These are phyloP conservation scores for Aspergillus sp. DNA, from an alignment of 2,329 filamentous ascomycete species.

Conservation along the genomic window DNA sequence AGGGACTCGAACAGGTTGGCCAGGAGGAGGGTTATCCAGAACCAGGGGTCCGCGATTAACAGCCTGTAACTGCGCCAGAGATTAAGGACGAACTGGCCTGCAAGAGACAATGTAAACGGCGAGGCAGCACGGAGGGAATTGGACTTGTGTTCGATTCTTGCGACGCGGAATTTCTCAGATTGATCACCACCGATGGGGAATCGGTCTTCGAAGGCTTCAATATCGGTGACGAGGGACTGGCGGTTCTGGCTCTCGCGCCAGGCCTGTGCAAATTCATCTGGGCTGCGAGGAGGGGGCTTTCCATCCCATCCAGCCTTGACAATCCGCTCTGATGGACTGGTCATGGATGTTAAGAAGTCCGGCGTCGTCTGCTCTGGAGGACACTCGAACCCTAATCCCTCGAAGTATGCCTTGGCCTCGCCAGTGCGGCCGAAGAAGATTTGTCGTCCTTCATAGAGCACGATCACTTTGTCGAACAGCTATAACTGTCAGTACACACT, in stretches of 20 bases:
- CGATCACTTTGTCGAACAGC: constrained; percentile 71
- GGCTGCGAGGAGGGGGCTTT: constrained; percentile 60
- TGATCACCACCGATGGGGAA: constrained; percentile 45
- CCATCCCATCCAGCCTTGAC: constrained; percentile 62
- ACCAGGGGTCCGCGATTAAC: too few relatives aligned
- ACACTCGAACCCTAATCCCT: constrained; percentile 68
- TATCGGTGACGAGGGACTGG: constrained; percentile 40
- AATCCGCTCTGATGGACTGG: constrained; percentile 62
- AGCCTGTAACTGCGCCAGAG: too few relatives aligned
- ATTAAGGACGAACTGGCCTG: too few relatives aligned
- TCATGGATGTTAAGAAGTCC: constrained; percentile 72
- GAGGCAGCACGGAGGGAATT: constrained; percentile 8
- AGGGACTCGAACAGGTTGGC: too few relatives aligned
- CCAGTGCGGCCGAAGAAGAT: constrained; percentile 71
- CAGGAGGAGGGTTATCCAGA: too few relatives aligned
- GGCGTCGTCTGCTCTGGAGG: constrained; percentile 67
- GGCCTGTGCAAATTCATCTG: constrained; percentile 64
- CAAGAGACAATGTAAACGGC: too few relatives aligned
- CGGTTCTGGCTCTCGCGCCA: constrained; percentile 58
- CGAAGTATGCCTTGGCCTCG: constrained; percentile 65
- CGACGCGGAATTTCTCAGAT: constrained; percentile 41
- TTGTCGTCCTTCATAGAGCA: constrained; percentile 73
- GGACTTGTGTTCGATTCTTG: constrained; percentile 44
- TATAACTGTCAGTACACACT: constrained; percentile 30
- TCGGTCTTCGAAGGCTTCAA: constrained; percentile 43